Percentiles rank a stretch among this genome's conserved stretches.
Conservation (phyloP, 2,329 filamentous ascomycete species). For the Parascedosporium putredinis region DNA sequence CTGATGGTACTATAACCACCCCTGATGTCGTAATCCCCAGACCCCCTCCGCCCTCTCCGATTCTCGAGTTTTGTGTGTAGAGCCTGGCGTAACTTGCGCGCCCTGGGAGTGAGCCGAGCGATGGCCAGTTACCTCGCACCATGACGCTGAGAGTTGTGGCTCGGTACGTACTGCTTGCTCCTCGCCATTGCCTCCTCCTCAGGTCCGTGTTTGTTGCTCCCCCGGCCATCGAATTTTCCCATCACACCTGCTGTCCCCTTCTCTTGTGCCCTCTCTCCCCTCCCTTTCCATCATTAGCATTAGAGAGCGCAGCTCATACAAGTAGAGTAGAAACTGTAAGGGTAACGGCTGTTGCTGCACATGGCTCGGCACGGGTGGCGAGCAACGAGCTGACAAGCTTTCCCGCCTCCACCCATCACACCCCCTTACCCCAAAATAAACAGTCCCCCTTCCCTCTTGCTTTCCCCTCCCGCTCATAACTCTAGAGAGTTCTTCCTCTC, state of each 20-base stretch:
- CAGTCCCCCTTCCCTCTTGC: slow-evolving; percentile 11
- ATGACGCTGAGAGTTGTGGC: background rate
- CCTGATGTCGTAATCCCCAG: slow-evolving; percentile 1
- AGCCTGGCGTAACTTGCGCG: background rate
- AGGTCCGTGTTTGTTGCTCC: background rate
- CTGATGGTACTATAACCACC: background rate
- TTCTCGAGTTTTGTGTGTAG: background rate
- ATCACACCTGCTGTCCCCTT: background rate
- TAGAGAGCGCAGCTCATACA: background rate
- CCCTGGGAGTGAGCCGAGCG: background rate
- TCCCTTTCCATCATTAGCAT: background rate
- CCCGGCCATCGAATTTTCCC: slow-evolving; percentile 2
- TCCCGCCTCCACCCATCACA: slow-evolving; percentile 5
- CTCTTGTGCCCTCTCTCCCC: background rate
- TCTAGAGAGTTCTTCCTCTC: slow-evolving; percentile 9
- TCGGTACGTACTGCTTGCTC: background rate
- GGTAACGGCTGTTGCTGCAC: background rate
- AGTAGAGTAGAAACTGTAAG: background rate
- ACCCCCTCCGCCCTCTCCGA: background rate
- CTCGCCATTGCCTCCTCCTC: background rate
- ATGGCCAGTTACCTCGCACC: slow-evolving; percentile 1
- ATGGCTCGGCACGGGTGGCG: background rate
- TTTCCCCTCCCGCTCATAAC: slow-evolving; percentile 6
- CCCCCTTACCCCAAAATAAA: slow-evolving; percentile 3
- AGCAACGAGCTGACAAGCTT: slow-evolving; percentile 7